Conservation (phyloP, 257 asterid genomes). For the Fraxinus cuspidata region DNA sequence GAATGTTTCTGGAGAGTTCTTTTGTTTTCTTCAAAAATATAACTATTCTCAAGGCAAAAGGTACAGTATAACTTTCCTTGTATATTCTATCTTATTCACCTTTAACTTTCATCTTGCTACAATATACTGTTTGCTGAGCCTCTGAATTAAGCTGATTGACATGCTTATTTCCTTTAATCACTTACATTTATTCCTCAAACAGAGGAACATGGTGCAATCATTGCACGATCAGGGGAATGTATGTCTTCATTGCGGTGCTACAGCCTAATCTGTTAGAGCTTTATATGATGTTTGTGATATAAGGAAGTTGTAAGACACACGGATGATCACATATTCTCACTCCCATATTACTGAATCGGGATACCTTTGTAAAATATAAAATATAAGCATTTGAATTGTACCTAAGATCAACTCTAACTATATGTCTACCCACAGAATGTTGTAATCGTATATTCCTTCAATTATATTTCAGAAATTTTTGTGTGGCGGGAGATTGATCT, state of each 20-base stretch:
- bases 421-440: neutral
- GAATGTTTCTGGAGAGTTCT: neutral
- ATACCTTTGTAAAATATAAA: neutral
- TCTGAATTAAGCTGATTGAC: neutral
- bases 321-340: no score
- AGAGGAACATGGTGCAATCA: neutral
- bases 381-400: neutral
- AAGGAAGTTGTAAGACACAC: no score
- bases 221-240: neutral
- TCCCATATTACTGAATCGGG: no score
- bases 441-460: neutral
- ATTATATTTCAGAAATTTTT: conserved; percentile 56
- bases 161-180: neutral
- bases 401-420: neutral
- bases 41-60: neutral
- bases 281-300: no score
- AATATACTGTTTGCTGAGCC: neutral
- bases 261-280: neutral
- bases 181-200: neutral
- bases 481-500: conserved; percentile 84
- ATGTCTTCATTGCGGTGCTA: neutral
- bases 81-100: neutral
- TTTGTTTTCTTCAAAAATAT: neutral
- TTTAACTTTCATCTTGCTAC: neutral
- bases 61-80: neutral